Evolutionary conservation across 331 rosid species (phyloP).

Genomic region (Pyracantha coccinea): DNA sequence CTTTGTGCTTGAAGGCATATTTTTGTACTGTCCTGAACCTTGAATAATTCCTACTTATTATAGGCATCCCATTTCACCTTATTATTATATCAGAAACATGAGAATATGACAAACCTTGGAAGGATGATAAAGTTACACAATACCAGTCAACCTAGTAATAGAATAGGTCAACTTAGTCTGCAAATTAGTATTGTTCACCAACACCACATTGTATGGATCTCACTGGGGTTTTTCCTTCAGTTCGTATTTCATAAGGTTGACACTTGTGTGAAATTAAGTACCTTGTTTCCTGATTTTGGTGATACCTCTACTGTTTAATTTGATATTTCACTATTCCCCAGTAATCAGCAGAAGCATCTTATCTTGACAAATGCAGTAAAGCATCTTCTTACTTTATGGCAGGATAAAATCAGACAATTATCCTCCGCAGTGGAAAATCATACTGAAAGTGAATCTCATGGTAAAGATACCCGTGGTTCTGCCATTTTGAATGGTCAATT

Average conservation of each 20-base stretch:
- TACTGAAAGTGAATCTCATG: slow-evolving; percentile 35
- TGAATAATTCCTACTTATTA: neutral
- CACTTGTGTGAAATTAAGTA: neutral
- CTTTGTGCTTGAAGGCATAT: neutral
- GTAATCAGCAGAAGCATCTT: neutral
- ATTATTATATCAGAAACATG: neutral
- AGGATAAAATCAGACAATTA: slow-evolving; percentile 76
- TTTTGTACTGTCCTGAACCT: neutral
- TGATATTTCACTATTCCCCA: neutral
- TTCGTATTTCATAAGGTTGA: neutral
- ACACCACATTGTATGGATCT: neutral
- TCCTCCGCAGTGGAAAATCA: slow-evolving; percentile 32
- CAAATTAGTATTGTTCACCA: neutral
- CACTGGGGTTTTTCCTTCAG: neutral
- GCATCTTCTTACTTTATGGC: slow-evolving; percentile 17
- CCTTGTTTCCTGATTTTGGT: neutral
- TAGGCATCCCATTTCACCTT: neutral
- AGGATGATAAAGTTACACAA: neutral
- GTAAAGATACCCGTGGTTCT: slow-evolving; percentile 32
- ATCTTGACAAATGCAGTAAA: neutral
- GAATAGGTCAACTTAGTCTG: neutral
- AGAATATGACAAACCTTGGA: neutral
- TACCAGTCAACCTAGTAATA: neutral
- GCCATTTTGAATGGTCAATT: slow-evolving; percentile 31
- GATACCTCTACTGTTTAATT: neutral